These are phyloP conservation scores for Wilcoxina mikolae DNA, from an alignment of 495 filamentous ascomycete species.

Conservation along the genomic window DNA sequence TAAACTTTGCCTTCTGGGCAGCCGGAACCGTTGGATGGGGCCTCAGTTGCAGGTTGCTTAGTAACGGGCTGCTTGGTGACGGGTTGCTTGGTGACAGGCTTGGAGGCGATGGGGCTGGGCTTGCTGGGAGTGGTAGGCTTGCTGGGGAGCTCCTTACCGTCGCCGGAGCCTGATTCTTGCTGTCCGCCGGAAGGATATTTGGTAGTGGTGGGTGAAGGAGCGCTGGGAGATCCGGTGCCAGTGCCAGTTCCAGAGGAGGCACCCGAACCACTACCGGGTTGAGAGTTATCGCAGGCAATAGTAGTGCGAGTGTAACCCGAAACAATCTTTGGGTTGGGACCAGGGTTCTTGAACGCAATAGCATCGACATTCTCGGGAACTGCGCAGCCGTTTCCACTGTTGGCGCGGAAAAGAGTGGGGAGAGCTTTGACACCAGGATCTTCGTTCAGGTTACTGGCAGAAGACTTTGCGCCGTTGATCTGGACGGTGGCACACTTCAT, in stretches of 20 bases:
- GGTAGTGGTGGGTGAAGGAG: neutral
- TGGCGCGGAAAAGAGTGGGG: conserved; percentile 69
- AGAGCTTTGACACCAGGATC: conserved; percentile 35
- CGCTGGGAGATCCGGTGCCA: neutral
- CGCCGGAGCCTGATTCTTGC: neutral
- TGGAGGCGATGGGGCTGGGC: neutral
- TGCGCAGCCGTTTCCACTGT: conserved; percentile 39
- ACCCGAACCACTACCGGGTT: conserved; percentile 7
- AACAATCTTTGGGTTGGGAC: conserved; percentile 9
- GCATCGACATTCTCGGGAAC: conserved; percentile 12
- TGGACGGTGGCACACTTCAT: conserved; percentile 76
- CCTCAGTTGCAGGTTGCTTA: neutral
- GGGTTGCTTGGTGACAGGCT: neutral
- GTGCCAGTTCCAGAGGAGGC: neutral
- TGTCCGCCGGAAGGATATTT: neutral
- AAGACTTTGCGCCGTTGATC: conserved; percentile 34
- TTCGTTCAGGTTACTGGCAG: conserved; percentile 13
- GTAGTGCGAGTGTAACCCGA: neutral
- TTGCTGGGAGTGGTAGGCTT: neutral
- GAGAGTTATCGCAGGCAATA: conserved; percentile 14
- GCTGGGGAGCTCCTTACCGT: neutral
- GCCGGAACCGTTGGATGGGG: neutral
- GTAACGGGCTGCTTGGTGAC: neutral
- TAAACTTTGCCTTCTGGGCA: conserved; percentile 18
- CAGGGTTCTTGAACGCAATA: conserved; percentile 24